A percentile compares a stretch with the other conserved stretches of the same genome.
Conservation (phyloP, 768 basidiomycete genomes). For the Phlebiopsis flavidoalba region DNA sequence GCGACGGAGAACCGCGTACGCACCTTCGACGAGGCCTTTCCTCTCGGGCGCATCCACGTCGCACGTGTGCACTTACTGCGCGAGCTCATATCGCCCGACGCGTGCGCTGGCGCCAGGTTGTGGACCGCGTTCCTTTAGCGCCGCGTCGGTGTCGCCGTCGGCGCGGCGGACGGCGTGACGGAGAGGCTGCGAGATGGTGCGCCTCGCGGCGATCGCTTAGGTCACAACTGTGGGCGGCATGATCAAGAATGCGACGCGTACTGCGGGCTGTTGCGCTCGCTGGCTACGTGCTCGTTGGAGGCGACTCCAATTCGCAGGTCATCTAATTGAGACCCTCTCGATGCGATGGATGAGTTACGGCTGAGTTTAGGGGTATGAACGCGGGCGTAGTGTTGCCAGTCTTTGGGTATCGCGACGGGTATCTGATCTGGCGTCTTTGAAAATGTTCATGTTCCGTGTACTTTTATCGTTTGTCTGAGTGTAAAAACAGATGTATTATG, state of each 20-base stretch:
- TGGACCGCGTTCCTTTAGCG: conserved; percentile 26
- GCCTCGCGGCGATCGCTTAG: conserved; percentile 42
- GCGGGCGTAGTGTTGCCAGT: no score
- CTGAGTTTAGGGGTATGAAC: conserved; percentile 15
- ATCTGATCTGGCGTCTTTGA: no score
- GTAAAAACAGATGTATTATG: no score
- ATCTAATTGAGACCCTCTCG: conserved; percentile 54
- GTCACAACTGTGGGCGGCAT: conserved; percentile 63
- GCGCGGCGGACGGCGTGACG: conserved; percentile 14
- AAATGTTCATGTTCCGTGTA: no score
- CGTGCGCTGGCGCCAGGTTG: conserved; percentile 16
- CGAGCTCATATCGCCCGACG: conserved; percentile 21
- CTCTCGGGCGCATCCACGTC: conserved; percentile 57
- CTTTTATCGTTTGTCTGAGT: no score
- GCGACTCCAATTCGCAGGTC: conserved; percentile 37
- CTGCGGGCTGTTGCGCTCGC: conserved; percentile 55
- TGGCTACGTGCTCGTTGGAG: conserved; percentile 46
- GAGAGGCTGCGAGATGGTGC: conserved; percentile 35
- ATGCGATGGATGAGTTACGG: conserved; percentile 50
- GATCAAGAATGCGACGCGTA: conserved; percentile 66
- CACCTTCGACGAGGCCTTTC: conserved; percentile 62
- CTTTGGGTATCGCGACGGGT: no score
- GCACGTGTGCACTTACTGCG: conserved; percentile 29
- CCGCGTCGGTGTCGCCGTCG: conserved; percentile 15
- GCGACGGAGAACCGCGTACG: conserved; percentile 37